phyloP scores from a whole-genome alignment of 2,329 filamentous ascomycete species.

The Cladosporium sp. region DNA sequence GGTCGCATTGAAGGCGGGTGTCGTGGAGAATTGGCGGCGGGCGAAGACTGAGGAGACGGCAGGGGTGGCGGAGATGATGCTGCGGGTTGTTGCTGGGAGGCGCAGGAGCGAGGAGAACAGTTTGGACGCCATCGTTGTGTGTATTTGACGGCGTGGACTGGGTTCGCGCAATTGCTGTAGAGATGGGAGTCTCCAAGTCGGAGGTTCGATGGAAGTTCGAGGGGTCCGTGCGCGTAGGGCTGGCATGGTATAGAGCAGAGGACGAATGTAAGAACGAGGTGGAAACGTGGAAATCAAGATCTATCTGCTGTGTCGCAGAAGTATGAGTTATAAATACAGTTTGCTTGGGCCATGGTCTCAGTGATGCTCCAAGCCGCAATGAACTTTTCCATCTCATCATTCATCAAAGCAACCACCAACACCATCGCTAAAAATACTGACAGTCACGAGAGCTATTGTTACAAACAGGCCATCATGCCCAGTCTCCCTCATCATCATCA shows the following conservation, averaged over 20 bases:
- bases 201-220: constrained; percentile 7
- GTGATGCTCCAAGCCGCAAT: not conserved
- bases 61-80: constrained; percentile 20
- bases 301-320: no score
- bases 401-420: not conserved
- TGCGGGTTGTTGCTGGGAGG: constrained; percentile 26
- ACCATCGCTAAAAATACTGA: constrained; percentile 5
- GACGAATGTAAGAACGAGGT: no score
- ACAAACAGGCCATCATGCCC: constrained; percentile 12
- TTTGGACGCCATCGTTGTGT: constrained; percentile 34
- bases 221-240: not conserved
- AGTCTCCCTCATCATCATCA: constrained; percentile 23
- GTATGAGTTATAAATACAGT: no score
- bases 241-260: not conserved
- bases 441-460: not conserved
- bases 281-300: no score
- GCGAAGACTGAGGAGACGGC: constrained; percentile 16
- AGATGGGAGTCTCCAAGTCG: not conserved
- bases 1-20: constrained; percentile 38
- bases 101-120: constrained; percentile 37
- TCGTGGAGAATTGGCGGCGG: constrained; percentile 37
- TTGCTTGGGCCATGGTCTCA: not conserved
- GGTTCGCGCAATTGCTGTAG: not conserved
- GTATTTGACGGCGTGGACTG: not conserved
- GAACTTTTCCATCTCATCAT: not conserved